Percentiles rank a stretch among this genome's conserved stretches.
phyloP scores from a whole-genome alignment of 2,329 filamentous ascomycete genomes.

The Hortaea werneckii region DNA sequence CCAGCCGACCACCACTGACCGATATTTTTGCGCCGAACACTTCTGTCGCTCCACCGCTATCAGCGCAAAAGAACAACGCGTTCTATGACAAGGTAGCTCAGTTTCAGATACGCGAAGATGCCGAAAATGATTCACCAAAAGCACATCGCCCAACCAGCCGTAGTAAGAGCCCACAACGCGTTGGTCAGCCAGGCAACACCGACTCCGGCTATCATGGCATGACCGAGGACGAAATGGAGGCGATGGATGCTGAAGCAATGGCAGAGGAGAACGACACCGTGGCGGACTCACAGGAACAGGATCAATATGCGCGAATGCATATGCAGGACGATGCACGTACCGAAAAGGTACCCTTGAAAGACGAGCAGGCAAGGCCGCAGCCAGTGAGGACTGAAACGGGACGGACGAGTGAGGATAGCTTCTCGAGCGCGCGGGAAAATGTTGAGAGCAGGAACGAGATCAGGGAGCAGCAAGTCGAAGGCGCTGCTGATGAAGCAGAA shows the following conservation, averaged over 20 bases:
- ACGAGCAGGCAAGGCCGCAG: conserved; percentile 22
- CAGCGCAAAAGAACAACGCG: conserved; percentile 37
- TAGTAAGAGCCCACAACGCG: conserved; percentile 24
- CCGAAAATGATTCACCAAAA: conserved; percentile 24
- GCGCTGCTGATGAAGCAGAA: neutral
- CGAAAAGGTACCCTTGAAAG: conserved; percentile 14
- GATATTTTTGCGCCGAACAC: conserved; percentile 38
- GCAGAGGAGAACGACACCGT: conserved; percentile 8
- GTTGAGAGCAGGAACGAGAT: conserved; percentile 22
- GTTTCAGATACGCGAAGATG: conserved; percentile 51
- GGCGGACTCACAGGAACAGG: conserved; percentile 7
- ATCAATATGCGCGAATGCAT: neutral
- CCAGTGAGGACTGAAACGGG: conserved; percentile 13
- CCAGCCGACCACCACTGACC: conserved; percentile 42
- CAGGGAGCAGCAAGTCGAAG: conserved; percentile 19
- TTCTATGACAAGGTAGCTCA: conserved; percentile 46
- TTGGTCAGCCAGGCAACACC: conserved; percentile 27
- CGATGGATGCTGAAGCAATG: conserved; percentile 30
- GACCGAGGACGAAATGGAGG: conserved; percentile 43
- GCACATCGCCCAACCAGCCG: conserved; percentile 15
- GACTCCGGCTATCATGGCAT: conserved; percentile 68
- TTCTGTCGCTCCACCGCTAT: conserved; percentile 38
- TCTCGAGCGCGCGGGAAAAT: conserved; percentile 39
- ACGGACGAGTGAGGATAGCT: conserved; percentile 32
- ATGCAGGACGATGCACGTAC: neutral